Conservation (phyloP, 1,284 basidiomycete genomes). For the Malassezia arunalokei region DNA sequence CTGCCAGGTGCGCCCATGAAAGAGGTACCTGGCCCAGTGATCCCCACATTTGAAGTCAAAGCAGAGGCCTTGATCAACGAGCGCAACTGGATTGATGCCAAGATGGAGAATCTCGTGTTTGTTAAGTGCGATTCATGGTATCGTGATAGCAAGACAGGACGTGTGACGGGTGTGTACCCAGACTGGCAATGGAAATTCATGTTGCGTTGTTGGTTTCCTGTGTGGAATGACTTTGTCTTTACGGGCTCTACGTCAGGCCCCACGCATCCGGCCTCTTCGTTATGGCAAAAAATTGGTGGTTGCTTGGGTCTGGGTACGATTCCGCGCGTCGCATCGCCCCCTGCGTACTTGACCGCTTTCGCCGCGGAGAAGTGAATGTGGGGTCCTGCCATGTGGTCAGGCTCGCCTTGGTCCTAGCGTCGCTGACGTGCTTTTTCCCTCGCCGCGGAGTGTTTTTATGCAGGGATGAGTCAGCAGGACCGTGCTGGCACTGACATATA, state of each 20-base stretch:
- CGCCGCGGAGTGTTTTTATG: too few relatives aligned
- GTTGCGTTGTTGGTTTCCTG: constrained; percentile 25
- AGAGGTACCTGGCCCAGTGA: constrained; percentile 4
- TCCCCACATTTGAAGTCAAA: constrained; percentile 33
- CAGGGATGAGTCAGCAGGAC: neutral
- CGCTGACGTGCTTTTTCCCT: too few relatives aligned
- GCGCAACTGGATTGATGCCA: constrained; percentile 35
- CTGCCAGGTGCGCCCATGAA: constrained; percentile 17
- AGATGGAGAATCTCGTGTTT: constrained; percentile 32
- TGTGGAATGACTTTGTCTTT: constrained; percentile 30
- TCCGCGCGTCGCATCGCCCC: constrained; percentile 21
- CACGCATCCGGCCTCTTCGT: constrained; percentile 16
- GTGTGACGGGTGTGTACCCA: constrained; percentile 35
- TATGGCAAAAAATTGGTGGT: constrained; percentile 26
- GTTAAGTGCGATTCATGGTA: constrained; percentile 36
- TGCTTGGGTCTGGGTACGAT: constrained; percentile 25
- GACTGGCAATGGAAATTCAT: constrained; percentile 36
- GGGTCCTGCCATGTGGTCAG: neutral
- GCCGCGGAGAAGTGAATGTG: neutral
- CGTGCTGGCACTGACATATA: neutral
- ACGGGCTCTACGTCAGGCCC: constrained; percentile 18
- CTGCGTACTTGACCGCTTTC: neutral
- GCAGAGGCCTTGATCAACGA: constrained; percentile 34
- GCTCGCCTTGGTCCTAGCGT: too few relatives aligned
- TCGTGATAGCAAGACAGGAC: constrained; percentile 25